Conservation (phyloP, 2,329 filamentous ascomycete genomes). For the Beauveria caledonica region DNA sequence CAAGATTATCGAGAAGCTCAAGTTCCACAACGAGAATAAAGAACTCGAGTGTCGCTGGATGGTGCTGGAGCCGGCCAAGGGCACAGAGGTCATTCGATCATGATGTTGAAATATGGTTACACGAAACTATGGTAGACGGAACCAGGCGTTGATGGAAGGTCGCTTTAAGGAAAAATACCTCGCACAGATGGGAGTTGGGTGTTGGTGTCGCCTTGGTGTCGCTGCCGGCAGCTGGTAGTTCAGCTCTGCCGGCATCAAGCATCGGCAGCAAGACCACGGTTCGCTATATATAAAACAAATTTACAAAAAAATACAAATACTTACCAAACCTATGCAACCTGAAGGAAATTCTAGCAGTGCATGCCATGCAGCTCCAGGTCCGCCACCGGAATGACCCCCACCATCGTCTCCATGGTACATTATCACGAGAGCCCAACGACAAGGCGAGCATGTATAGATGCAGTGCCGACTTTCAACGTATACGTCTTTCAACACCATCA, state of each 20-base stretch:
- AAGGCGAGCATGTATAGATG: neutral
- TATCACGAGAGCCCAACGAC: conserved; percentile 12
- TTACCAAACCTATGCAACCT: neutral
- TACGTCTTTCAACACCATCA: too few species aligned
- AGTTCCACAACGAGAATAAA: conserved; percentile 45
- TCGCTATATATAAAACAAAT: neutral
- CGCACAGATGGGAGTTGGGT: too few species aligned
- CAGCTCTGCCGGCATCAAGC: neutral
- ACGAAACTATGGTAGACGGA: neutral
- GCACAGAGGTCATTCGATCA: conserved; percentile 41
- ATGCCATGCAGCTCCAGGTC: neutral
- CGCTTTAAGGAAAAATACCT: neutral
- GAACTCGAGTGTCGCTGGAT: conserved; percentile 78
- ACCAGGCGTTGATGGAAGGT: neutral
- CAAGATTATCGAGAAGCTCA: conserved; percentile 68
- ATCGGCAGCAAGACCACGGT: neutral
- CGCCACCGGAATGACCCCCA: conserved; percentile 2
- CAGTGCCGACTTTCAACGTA: neutral
- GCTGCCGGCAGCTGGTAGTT: neutral
- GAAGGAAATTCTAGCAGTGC: neutral
- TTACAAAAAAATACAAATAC: neutral
- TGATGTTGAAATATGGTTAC: neutral
- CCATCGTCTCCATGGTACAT: neutral
- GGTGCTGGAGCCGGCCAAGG: conserved; percentile 79
- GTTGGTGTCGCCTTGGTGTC: neutral